Conservation (phyloP, 257 asterid species). For the Solanum paucissectum region DNA sequence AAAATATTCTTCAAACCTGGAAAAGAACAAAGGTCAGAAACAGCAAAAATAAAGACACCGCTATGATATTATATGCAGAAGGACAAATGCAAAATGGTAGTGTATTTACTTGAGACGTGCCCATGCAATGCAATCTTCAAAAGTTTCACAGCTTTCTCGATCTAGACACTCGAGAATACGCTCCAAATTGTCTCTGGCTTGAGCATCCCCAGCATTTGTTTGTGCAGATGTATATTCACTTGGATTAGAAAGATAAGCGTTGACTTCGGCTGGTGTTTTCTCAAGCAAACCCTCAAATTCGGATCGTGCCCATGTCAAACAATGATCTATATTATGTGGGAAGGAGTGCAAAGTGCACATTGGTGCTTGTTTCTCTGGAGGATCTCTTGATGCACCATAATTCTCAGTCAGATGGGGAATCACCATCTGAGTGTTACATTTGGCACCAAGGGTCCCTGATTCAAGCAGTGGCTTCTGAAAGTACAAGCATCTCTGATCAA, state of each 20-base stretch:
- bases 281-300: slow-evolving; percentile 94
- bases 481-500: slow-evolving; percentile 88
- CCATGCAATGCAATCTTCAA: slow-evolving; percentile 79
- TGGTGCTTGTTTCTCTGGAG: slow-evolving; percentile 96
- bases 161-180: slow-evolving; percentile 73
- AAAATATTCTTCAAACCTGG: slow-evolving; percentile 88
- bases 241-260: slow-evolving; percentile 67
- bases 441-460: slow-evolving; percentile 96
- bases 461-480: slow-evolving; percentile 91
- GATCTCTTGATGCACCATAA: slow-evolving; percentile 92
- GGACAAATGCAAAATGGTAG: background rate
- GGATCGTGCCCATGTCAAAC: slow-evolving; percentile 96
- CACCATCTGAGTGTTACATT: slow-evolving; percentile 90
- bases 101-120: slow-evolving; percentile 64
- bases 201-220: slow-evolving; percentile 90
- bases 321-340: slow-evolving; percentile 91
- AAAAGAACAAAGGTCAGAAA: slow-evolving; percentile 2
- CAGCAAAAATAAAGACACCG: background rate
- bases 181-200: slow-evolving; percentile 84
- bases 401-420: slow-evolving; percentile 92
- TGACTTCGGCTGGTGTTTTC: slow-evolving; percentile 85
- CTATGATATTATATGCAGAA: background rate
- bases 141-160: slow-evolving; percentile 63
- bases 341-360: slow-evolving; percentile 95
- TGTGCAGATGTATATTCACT: slow-evolving; percentile 56